Evolutionary conservation across 305 asterid species (phyloP).

Genomic region (Fraxinus greggii): DNA sequence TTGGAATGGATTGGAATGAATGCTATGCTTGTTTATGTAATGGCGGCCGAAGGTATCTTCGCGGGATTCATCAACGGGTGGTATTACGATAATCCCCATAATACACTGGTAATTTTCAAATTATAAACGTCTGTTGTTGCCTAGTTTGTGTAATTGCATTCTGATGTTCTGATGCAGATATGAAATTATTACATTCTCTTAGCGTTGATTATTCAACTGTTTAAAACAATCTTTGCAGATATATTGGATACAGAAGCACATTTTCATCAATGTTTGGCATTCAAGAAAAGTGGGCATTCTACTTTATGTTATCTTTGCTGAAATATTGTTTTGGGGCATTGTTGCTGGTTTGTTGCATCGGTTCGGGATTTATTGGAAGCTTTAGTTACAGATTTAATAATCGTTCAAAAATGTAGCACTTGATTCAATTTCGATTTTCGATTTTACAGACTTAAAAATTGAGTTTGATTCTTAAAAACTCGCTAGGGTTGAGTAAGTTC

Average conservation of each 20-base stretch:
- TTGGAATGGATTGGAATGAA: constrained; percentile 84
- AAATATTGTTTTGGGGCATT: constrained; percentile 67
- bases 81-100: constrained; percentile 60
- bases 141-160: neutral
- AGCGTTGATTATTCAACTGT: neutral
- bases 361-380: constrained; percentile 69
- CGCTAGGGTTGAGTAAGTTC: neutral
- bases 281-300: constrained; percentile 62
- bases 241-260: constrained; percentile 71
- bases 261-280: constrained; percentile 65
- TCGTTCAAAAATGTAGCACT: neutral
- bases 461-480: neutral
- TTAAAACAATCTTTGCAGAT: constrained; percentile 38
- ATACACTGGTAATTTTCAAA: constrained; percentile 43
- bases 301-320: constrained; percentile 66
- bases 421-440: neutral
- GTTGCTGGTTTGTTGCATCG: constrained; percentile 59
- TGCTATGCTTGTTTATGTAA: constrained; percentile 76
- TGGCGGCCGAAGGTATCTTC: constrained; percentile 71
- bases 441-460: too few relatives aligned
- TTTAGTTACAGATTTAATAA: constrained; percentile 26
- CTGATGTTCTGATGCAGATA: neutral
- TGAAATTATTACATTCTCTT: neutral
- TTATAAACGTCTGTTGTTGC: neutral
- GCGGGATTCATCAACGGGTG: constrained; percentile 82